A percentile compares a stretch with the other conserved stretches of the same genome.
phyloP scores from a whole-genome alignment of 352 stramenopile genomes.

The Phytophthora foliorum region DNA sequence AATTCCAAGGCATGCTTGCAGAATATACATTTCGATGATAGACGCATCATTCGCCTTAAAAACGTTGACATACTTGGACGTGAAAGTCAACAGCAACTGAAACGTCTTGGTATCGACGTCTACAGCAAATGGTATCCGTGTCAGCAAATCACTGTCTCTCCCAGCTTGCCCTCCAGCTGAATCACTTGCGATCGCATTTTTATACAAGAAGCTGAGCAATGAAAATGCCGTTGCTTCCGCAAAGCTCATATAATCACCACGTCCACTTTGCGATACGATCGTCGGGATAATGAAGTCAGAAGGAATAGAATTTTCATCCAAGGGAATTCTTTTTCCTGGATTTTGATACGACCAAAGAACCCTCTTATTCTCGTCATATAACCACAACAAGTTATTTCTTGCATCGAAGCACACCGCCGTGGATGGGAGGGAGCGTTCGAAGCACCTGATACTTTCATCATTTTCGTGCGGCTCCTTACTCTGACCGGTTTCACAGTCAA shows the following conservation, averaged over 20 bases:
- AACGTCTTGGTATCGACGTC: constrained; percentile 52
- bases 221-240: constrained; percentile 29
- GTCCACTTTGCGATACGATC: neutral
- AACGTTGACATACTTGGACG: constrained; percentile 37
- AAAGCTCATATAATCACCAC: constrained; percentile 12
- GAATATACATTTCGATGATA: constrained; percentile 36
- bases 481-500: constrained; percentile 58
- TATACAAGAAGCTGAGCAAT: constrained; percentile 52
- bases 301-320: constrained; percentile 46
- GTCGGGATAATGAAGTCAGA: constrained; percentile 2
- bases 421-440: constrained; percentile 13
- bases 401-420: constrained; percentile 61
- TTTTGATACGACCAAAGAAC: constrained; percentile 53
- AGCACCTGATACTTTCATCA: neutral
- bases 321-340: constrained; percentile 48
- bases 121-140: constrained; percentile 51
- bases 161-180: neutral
- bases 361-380: constrained; percentile 43
- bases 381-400: constrained; percentile 58
- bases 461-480: constrained; percentile 12
- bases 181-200: constrained; percentile 45
- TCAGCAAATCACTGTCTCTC: neutral
- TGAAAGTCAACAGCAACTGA: constrained; percentile 41
- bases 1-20: constrained; percentile 57
- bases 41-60: constrained; percentile 39